phyloP scores from a whole-genome alignment of 495 filamentous ascomycete genomes.

The Hypoxylon fuscum region DNA sequence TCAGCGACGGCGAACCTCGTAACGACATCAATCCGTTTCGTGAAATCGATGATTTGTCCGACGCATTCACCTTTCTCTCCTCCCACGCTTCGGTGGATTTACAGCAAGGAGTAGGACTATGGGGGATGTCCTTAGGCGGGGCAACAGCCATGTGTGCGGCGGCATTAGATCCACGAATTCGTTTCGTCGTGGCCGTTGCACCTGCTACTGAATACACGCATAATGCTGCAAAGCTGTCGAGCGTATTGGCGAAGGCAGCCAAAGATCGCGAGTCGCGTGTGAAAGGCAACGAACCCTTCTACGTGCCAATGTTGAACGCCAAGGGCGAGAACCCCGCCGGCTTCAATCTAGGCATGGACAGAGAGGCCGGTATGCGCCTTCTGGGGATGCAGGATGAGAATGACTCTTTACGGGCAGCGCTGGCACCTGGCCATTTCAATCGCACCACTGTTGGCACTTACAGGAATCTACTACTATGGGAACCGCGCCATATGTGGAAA shows the following conservation, averaged over 20 bases:
- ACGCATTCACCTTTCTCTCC: slow-evolving; percentile 48
- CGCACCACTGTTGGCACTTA: slow-evolving; percentile 1
- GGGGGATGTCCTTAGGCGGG: slow-evolving; percentile 56
- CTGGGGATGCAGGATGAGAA: background rate
- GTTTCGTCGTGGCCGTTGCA: slow-evolving; percentile 27
- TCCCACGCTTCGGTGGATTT: slow-evolving; percentile 42
- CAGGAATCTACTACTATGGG: slow-evolving; percentile 1
- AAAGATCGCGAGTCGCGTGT: slow-evolving; percentile 45
- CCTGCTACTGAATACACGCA: slow-evolving; percentile 25
- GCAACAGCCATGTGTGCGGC: slow-evolving; percentile 38
- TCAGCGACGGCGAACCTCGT: slow-evolving; percentile 54
- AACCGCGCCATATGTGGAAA: slow-evolving; percentile 1
- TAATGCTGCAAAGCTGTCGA: slow-evolving; percentile 9
- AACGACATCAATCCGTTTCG: slow-evolving; percentile 52
- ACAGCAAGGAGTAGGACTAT: slow-evolving; percentile 52
- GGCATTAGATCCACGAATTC: slow-evolving; percentile 44
- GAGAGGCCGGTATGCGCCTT: background rate
- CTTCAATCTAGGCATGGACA: slow-evolving; percentile 9
- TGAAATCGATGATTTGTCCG: slow-evolving; percentile 49
- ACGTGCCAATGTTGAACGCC: slow-evolving; percentile 37
- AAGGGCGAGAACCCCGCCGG: slow-evolving; percentile 51
- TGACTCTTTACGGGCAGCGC: background rate
- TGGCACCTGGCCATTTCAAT: background rate
- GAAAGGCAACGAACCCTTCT: slow-evolving; percentile 37
- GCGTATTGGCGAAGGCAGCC: slow-evolving; percentile 28